phyloP scores from a whole-genome alignment of 768 basidiomycete species.

The Naganishia antarctica region DNA sequence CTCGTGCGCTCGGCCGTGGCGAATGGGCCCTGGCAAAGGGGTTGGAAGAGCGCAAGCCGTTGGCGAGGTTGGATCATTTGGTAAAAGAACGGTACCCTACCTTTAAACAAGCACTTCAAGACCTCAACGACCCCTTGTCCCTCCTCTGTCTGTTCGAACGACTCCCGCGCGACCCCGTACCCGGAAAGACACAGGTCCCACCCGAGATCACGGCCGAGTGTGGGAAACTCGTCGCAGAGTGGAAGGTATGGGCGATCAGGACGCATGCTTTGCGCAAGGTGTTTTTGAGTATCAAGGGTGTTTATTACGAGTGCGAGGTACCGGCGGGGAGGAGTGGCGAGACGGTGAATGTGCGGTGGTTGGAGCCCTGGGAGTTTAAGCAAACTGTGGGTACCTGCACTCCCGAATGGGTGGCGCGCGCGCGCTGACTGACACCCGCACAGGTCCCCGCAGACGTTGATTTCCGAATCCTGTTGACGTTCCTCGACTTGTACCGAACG shows the following conservation, averaged over 20 bases:
- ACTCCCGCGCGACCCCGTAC: constrained; percentile 71
- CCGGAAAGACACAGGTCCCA: constrained; percentile 55
- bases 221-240: constrained; percentile 81
- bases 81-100: constrained; percentile 99
- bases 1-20: constrained; percentile 81
- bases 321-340: constrained; percentile 62
- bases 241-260: constrained; percentile 80
- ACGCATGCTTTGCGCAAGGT: constrained; percentile 75
- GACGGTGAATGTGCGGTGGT: constrained; percentile 72
- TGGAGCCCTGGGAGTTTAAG: constrained; percentile 95
- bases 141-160: constrained; percentile 89
- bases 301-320: constrained; percentile 95
- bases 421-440: constrained; percentile 8
- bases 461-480: constrained; percentile 94
- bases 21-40: constrained; percentile 95
- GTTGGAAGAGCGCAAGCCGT: constrained; percentile 85
- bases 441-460: constrained; percentile 94
- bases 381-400: constrained; percentile 64
- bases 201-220: constrained; percentile 84
- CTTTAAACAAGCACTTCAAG: constrained; percentile 88
- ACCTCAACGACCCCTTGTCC: constrained; percentile 94
- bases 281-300: constrained; percentile 94
- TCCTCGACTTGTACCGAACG: constrained; percentile 96
- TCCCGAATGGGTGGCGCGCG: constrained; percentile 52
- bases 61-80: constrained; percentile 87